These are phyloP conservation scores for Boletus sp. DNA, from an alignment of 768 basidiomycete genomes.

Conservation along the genomic window DNA sequence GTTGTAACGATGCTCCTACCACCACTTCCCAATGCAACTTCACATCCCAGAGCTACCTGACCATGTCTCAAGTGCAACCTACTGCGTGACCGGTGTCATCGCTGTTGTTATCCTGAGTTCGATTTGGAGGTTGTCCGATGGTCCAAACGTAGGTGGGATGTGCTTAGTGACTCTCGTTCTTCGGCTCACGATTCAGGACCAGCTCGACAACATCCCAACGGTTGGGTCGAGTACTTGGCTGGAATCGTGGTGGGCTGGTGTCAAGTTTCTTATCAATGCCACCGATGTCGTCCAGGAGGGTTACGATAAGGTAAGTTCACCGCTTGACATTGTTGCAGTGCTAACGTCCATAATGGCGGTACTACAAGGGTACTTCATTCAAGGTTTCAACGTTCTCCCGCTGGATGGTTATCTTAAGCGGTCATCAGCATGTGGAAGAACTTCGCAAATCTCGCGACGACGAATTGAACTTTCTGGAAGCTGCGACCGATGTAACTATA, in stretches of 20 bases:
- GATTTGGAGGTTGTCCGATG: too few species aligned
- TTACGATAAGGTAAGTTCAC: conserved; percentile 26
- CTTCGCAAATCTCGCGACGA: conserved; percentile 41
- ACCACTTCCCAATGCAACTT: not conserved
- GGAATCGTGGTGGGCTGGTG: conserved; percentile 27
- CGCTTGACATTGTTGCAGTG: too few species aligned
- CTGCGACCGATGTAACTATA: conserved; percentile 6
- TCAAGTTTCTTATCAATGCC: conserved; percentile 18
- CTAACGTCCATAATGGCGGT: not conserved
- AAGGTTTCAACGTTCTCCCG: conserved; percentile 25
- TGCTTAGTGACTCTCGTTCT: too few species aligned
- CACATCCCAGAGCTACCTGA: not conserved
- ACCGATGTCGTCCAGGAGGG: conserved; percentile 29
- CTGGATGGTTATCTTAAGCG: conserved; percentile 41
- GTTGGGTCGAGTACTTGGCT: conserved; percentile 25
- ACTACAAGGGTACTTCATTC: conserved; percentile 32
- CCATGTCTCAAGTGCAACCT: not conserved
- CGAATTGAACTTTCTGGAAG: conserved; percentile 34
- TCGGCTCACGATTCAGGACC: not conserved
- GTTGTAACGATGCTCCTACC: too few species aligned
- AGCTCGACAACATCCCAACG: conserved; percentile 32
- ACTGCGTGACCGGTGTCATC: not conserved
- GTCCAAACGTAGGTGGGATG: too few species aligned
- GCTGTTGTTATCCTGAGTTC: not conserved
- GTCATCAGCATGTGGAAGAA: conserved; percentile 36